Evolutionary conservation across 2,329 filamentous ascomycete species (phyloP).

Genomic region (Claviceps sp.): DNA sequence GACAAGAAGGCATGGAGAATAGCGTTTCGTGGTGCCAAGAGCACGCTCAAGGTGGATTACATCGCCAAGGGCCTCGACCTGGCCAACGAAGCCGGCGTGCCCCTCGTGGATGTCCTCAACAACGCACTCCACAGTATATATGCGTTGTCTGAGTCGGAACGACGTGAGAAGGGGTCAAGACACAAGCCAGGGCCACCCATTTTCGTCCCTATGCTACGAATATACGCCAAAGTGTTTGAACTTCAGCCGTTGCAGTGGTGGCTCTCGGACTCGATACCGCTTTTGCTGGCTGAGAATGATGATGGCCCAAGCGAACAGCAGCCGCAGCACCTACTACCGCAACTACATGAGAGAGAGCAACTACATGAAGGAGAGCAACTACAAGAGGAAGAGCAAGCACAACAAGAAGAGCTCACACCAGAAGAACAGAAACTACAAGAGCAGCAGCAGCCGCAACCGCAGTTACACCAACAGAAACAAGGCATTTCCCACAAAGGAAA

Average conservation of each 20-base stretch:
- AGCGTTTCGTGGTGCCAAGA: conserved; percentile 59
- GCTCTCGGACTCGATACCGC: conserved; percentile 22
- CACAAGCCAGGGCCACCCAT: conserved; percentile 22
- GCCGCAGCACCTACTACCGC: not conserved
- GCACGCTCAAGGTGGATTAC: conserved; percentile 35
- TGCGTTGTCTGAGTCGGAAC: conserved; percentile 28
- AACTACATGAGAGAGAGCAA: not conserved
- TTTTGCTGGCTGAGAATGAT: conserved; percentile 16
- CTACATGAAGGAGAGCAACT: not conserved
- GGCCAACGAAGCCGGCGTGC: conserved; percentile 34
- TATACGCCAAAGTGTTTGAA: conserved; percentile 36
- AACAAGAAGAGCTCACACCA: not conserved
- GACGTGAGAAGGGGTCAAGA: conserved; percentile 14
- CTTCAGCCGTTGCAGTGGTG: conserved; percentile 30
- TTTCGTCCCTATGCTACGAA: conserved; percentile 34
- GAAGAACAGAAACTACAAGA: not conserved
- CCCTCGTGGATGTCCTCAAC: conserved; percentile 22
- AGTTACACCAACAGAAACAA: not conserved
- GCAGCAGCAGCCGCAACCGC: not conserved
- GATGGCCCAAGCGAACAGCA: conserved; percentile 5
- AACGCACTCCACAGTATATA: conserved; percentile 36
- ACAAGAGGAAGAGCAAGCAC: not conserved
- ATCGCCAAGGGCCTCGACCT: conserved; percentile 29
- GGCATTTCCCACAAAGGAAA: conserved; percentile 11
- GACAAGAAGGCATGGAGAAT: conserved; percentile 55